phyloP scores from a whole-genome alignment of 2,329 filamentous ascomycete species.

The Phoma sp. region DNA sequence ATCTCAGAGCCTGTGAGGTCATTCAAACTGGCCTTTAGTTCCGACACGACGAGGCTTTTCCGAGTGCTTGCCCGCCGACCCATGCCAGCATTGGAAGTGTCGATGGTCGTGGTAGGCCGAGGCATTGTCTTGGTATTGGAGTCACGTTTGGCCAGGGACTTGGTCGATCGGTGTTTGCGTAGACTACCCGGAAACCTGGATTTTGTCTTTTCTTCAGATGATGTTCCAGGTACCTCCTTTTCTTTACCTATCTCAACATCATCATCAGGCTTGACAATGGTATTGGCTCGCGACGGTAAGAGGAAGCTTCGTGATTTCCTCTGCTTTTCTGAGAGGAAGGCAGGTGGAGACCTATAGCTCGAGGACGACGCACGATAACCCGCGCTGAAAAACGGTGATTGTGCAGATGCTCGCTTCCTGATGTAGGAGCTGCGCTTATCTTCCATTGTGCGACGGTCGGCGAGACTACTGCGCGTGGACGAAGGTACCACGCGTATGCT shows the following conservation, averaged over 20 bases:
- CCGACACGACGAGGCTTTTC: constrained; percentile 28
- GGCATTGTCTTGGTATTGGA: constrained; percentile 22
- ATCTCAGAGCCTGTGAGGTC: constrained; percentile 33
- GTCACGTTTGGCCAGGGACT: constrained; percentile 20
- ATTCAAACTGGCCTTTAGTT: constrained; percentile 35
- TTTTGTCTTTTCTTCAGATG: constrained; percentile 17
- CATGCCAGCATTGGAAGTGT: constrained; percentile 10
- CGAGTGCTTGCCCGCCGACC: constrained; percentile 24
- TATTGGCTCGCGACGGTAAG: constrained; percentile 19
- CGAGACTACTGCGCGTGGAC: constrained; percentile 41
- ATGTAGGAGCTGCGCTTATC: constrained; percentile 53
- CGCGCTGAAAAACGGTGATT: constrained; percentile 50
- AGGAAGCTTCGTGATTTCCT: constrained; percentile 13
- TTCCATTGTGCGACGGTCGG: constrained; percentile 47
- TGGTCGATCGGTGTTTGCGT: constrained; percentile 27
- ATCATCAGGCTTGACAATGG: constrained; percentile 26
- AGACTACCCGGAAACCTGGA: constrained; percentile 32
- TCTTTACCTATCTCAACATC: constrained; percentile 22
- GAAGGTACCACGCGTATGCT: constrained; percentile 50
- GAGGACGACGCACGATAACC: constrained; percentile 40
- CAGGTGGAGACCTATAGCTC: constrained; percentile 34
- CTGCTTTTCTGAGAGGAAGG: constrained; percentile 22
- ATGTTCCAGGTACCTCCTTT: constrained; percentile 20
- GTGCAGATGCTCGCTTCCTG: constrained; percentile 48
- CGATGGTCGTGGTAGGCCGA: constrained; percentile 24